Percentiles rank a stretch among this genome's conserved stretches.
phyloP scores from a whole-genome alignment of 2,329 filamentous ascomycete genomes.

The Cytospora piceae region DNA sequence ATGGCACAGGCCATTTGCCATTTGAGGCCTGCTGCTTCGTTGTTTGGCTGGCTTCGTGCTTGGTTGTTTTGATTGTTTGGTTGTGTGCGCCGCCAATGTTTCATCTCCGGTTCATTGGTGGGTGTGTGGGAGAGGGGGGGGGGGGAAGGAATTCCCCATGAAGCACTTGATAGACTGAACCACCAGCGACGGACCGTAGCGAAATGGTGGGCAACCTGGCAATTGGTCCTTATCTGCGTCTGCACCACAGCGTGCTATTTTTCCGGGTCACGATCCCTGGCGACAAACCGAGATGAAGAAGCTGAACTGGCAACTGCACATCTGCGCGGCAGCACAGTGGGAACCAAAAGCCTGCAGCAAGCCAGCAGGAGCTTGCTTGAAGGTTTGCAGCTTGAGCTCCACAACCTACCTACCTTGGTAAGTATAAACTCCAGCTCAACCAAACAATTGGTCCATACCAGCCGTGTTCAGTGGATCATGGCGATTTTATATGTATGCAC shows the following conservation, averaged over 20 bases:
- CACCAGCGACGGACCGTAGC: neutral
- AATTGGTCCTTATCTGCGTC: too few species aligned
- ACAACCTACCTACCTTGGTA: neutral
- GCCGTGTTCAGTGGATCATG: neutral
- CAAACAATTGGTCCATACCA: neutral
- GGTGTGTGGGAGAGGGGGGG: neutral
- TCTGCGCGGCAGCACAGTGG: too few species aligned
- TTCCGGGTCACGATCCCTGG: neutral
- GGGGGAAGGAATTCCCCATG: neutral
- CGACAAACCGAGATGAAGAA: neutral
- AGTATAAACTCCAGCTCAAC: neutral
- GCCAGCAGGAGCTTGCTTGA: neutral
- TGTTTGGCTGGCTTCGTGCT: too few species aligned
- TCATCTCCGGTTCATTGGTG: neutral
- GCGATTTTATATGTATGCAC: neutral
- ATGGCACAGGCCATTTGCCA: neutral
- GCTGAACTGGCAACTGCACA: neutral
- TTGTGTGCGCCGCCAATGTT: neutral
- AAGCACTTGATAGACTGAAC: too few species aligned
- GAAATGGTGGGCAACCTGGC: neutral
- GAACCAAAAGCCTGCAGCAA: neutral
- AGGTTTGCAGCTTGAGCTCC: neutral
- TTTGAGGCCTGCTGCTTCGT: neutral
- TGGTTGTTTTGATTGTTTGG: too few species aligned
- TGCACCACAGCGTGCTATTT: too few species aligned